Base-by-base conservation (phyloP, 805 yeast genomes). In the Zygosaccharomyces bisporus region DNA sequence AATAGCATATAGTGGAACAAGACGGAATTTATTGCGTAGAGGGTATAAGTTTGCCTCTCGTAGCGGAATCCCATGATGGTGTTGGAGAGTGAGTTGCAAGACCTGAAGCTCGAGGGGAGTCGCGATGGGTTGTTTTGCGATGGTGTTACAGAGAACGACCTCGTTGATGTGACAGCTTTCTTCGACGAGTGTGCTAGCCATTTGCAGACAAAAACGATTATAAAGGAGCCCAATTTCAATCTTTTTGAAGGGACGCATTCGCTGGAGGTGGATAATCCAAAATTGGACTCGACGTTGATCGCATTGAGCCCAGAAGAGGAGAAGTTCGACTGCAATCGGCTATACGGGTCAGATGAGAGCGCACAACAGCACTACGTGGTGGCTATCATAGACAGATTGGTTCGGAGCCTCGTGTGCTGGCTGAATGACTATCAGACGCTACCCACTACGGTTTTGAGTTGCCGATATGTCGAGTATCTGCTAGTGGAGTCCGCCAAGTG, bases 201-300 rank as follows among this genome's bases (percentile, higher is more conserved):
- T 2, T 60, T 82, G 30, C 57, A 62, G 13, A 73, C 75, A 30
- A 82, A 81, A 24, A 70, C 74, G 38, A 79, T 91, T 14, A 76
- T 77, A 4, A 79, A 79, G 53, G 72, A 76, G 7, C 74, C 78
- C 0, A 66, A 66, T 20, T 87, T 88, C 65, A 77, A 80, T 43
- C 71, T 91, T 36, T 70, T 83, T 49, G 88, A 87, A 54, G 95
- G 96, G 0, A 86, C 96, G 1, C 81, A 90, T 52, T 95, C 98
- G 0, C 68, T 88, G 48, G 98, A 90, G 61, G 74, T 83, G 10
- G 72, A 80, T 45, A 87, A 87, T 58, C 69, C 72, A 8, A 78
- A 76, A 50, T 71, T 91, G 54, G 99, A 91, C 60, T 80, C 96
- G 0, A 88, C 91, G 1, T 55, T 85, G 43, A 72, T 86, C n/a